Evolutionary conservation across 805 yeast species (phyloP).

Genomic region (Candida krabiensis): DNA sequence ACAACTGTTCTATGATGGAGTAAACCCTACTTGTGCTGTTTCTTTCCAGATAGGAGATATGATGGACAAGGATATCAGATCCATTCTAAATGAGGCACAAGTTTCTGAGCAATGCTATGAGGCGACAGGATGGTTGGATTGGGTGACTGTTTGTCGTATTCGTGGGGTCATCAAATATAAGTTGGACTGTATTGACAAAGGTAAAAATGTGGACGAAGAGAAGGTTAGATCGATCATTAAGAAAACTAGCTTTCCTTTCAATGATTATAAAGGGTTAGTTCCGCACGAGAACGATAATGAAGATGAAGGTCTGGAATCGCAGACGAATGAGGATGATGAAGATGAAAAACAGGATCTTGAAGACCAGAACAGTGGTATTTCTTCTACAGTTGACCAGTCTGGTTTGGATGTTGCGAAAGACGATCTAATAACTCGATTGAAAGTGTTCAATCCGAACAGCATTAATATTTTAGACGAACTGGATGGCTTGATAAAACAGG

Average conservation of each 20-base stretch:
- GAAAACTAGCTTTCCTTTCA: slow-evolving; percentile 30
- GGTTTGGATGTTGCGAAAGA: slow-evolving; percentile 18
- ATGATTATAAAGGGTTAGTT: slow-evolving; percentile 29
- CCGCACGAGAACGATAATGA: too few relatives aligned
- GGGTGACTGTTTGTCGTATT: slow-evolving; percentile 58
- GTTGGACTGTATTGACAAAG: slow-evolving; percentile 57
- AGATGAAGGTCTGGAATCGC: slow-evolving; percentile 38
- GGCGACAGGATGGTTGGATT: slow-evolving; percentile 79
- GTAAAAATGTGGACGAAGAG: slow-evolving; percentile 43
- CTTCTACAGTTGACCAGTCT: slow-evolving; percentile 5
- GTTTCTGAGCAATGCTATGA: slow-evolving; percentile 48
- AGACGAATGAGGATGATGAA: slow-evolving; percentile 31
- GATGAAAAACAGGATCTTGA: slow-evolving; percentile 28
- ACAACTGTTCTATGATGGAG: slow-evolving; percentile 70
- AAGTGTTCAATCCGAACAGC: slow-evolving; percentile 37
- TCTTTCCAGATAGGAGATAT: slow-evolving; percentile 81
- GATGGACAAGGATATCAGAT: slow-evolving; percentile 57
- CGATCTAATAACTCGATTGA: slow-evolving; percentile 38
- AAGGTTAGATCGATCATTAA: slow-evolving; percentile 44
- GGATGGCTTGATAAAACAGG: slow-evolving; percentile 27
- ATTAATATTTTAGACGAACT: slow-evolving; percentile 25
- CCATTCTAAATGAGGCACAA: slow-evolving; percentile 40
- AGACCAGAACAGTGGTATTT: slow-evolving; percentile 9
- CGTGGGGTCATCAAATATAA: slow-evolving; percentile 74
- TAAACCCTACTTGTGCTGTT: slow-evolving; percentile 62